Percentiles rank a stretch among this genome's conserved stretches.
Evolutionary conservation across 2,329 filamentous ascomycete species (phyloP).

Genomic region (Akanthomyces lecanii): DNA sequence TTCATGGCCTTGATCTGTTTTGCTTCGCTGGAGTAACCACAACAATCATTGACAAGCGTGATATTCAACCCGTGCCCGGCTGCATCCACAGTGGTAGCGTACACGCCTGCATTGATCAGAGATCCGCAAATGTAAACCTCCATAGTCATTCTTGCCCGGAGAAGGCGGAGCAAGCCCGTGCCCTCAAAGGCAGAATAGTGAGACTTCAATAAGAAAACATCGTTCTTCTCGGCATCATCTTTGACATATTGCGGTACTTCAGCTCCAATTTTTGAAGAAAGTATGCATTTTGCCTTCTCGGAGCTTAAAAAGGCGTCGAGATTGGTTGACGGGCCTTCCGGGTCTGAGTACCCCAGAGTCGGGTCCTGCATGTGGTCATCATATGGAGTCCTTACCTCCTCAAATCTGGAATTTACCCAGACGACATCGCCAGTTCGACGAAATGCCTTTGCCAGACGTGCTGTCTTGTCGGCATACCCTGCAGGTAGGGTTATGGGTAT

Average conservation of each 20-base stretch:
- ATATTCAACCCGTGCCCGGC: slow-evolving; percentile 84
- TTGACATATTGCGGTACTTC: slow-evolving; percentile 41
- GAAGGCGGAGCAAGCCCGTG: slow-evolving; percentile 66
- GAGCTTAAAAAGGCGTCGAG: slow-evolving; percentile 45
- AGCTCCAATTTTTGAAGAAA: slow-evolving; percentile 30
- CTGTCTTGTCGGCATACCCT: slow-evolving; percentile 63
- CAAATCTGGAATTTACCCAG: slow-evolving; percentile 78
- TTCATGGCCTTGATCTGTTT: slow-evolving; percentile 68
- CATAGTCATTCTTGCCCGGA: slow-evolving; percentile 83
- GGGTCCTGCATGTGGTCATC: background rate
- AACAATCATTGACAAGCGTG: slow-evolving; percentile 81
- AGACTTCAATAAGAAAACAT: slow-evolving; percentile 60
- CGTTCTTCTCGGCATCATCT: slow-evolving; percentile 37
- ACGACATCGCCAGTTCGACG: slow-evolving; percentile 68
- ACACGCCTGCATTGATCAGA: slow-evolving; percentile 81
- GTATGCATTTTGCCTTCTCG: slow-evolving; percentile 5
- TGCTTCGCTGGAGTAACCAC: slow-evolving; percentile 68
- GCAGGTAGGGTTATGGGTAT: slow-evolving; percentile 61
- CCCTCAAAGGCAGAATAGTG: slow-evolving; percentile 85
- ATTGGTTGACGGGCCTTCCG: slow-evolving; percentile 18
- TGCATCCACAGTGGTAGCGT: slow-evolving; percentile 87
- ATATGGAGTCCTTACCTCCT: slow-evolving; percentile 30
- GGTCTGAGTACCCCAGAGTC: background rate
- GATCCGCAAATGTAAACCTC: slow-evolving; percentile 87
- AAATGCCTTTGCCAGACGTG: slow-evolving; percentile 66